A percentile compares a stretch with the other conserved stretches of the same genome.
Evolutionary conservation across 495 filamentous ascomycete genomes (phyloP).

Genomic region (Clavariopsis aquatica): DNA sequence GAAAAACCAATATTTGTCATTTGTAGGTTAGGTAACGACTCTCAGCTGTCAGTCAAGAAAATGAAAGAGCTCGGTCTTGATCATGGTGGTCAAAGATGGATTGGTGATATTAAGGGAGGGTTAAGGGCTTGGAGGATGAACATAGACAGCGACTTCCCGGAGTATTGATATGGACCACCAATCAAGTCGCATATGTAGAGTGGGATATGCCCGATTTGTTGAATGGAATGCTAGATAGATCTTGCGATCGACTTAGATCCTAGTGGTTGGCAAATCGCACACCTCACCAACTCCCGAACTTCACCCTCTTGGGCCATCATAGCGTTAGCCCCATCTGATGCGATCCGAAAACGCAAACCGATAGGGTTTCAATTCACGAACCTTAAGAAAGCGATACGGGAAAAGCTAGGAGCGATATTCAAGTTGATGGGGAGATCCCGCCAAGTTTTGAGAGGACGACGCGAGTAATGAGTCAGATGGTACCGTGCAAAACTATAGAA

Average conservation of each 20-base stretch:
- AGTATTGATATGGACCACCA: constrained; percentile 49
- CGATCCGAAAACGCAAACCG: too few relatives aligned
- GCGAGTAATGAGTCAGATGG: not conserved
- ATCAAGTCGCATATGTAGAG: too few relatives aligned
- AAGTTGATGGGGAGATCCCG: not conserved
- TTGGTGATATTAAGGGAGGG: constrained; percentile 80
- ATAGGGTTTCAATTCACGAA: too few relatives aligned
- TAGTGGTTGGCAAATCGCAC: too few relatives aligned
- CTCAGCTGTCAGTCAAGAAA: constrained; percentile 71
- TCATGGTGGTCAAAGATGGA: constrained; percentile 55
- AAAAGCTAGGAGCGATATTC: not conserved
- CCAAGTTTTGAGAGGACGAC: not conserved
- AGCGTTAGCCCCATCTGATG: too few relatives aligned
- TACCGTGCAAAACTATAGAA: not conserved
- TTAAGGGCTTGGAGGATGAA: constrained; percentile 80
- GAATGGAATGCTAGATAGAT: too few relatives aligned
- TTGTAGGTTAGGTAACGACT: constrained; percentile 87
- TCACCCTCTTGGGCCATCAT: too few relatives aligned
- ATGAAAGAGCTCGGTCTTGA: constrained; percentile 69
- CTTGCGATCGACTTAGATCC: too few relatives aligned
- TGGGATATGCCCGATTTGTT: too few relatives aligned
- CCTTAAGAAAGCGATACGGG: too few relatives aligned
- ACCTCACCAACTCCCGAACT: too few relatives aligned
- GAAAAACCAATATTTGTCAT: constrained; percentile 67
- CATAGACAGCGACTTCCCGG: constrained; percentile 72